Conservation (phyloP, 2,329 filamentous ascomycete species). For the Botrytis fabae region DNA sequence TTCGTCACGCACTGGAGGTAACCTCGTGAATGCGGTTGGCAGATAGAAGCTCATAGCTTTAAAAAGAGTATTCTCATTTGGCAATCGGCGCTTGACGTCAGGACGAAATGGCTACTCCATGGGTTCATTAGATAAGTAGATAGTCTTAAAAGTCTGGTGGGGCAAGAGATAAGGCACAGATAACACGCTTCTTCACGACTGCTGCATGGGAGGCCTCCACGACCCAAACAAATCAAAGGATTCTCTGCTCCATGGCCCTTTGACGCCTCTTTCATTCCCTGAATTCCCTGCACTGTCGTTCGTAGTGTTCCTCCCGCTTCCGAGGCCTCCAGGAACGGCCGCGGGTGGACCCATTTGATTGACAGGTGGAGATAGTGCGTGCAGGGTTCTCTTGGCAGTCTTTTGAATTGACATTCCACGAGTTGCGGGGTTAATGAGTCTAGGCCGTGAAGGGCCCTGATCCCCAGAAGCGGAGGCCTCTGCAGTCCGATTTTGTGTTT, state of each 20-base stretch:
- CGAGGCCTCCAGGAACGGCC: not conserved
- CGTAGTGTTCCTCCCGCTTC: conserved; percentile 10
- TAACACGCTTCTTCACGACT: conserved; percentile 9
- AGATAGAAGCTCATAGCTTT: not conserved
- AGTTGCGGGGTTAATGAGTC: conserved; percentile 36
- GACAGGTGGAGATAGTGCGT: conserved; percentile 19
- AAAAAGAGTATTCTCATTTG: not conserved
- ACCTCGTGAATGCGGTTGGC: not conserved
- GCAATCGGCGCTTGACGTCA: not conserved
- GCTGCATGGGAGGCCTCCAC: conserved; percentile 31
- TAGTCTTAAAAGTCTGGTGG: not conserved
- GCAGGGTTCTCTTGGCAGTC: conserved; percentile 31
- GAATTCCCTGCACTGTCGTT: not conserved
- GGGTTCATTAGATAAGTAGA: not conserved
- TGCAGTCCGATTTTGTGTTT: not conserved
- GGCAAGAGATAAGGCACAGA: not conserved
- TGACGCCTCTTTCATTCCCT: not conserved
- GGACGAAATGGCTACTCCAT: not conserved
- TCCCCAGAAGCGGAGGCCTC: not conserved
- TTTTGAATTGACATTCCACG: conserved; percentile 34
- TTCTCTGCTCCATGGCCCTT: conserved; percentile 42
- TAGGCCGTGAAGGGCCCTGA: conserved; percentile 26
- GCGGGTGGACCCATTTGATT: conserved; percentile 27
- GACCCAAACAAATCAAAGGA: conserved; percentile 42
- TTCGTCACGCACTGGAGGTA: not conserved